These are phyloP conservation scores for Globisporangium takayamanum DNA, from an alignment of 352 stramenopile species.

Conservation along the genomic window DNA sequence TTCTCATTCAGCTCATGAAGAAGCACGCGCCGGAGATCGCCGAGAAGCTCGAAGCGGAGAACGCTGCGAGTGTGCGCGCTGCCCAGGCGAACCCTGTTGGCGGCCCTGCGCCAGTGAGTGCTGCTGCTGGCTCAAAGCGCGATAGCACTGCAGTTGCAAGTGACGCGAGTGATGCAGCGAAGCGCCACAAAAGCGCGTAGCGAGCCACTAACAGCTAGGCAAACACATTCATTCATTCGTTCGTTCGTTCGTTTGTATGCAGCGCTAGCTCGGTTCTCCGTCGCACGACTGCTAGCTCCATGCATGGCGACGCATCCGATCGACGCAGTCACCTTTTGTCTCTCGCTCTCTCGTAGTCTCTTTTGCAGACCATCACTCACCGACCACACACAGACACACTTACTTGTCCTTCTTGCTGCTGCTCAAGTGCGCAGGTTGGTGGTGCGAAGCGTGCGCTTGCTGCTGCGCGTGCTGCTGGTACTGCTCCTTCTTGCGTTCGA, in stretches of 20 bases:
- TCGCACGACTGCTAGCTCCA: no score
- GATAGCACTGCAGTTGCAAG: constrained; percentile 15
- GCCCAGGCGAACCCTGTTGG: constrained; percentile 8
- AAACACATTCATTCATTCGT: background rate
- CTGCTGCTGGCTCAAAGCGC: constrained; percentile 16
- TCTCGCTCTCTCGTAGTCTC: no score
- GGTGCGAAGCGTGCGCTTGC: background rate
- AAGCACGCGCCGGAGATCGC: constrained; percentile 82
- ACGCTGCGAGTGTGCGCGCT: constrained; percentile 14
- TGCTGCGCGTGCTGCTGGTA: background rate
- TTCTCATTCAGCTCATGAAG: constrained; percentile 83
- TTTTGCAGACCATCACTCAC: no score
- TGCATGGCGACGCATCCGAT: no score
- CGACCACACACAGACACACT: no score
- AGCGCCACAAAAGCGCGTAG: constrained; percentile 59
- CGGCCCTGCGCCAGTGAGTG: background rate
- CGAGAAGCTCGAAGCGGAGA: constrained; percentile 59
- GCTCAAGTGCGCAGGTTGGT: background rate
- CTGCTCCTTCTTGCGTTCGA: constrained; percentile 31
- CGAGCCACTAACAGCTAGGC: background rate
- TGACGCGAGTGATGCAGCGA: constrained; percentile 14
- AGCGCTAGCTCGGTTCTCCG: no score
- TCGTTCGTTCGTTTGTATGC: background rate
- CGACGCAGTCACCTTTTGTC: no score
- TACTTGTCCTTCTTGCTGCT: background rate